Base-by-base conservation (phyloP, 192 early-diverging fungal genomes). In the Dispira simplex region DNA sequence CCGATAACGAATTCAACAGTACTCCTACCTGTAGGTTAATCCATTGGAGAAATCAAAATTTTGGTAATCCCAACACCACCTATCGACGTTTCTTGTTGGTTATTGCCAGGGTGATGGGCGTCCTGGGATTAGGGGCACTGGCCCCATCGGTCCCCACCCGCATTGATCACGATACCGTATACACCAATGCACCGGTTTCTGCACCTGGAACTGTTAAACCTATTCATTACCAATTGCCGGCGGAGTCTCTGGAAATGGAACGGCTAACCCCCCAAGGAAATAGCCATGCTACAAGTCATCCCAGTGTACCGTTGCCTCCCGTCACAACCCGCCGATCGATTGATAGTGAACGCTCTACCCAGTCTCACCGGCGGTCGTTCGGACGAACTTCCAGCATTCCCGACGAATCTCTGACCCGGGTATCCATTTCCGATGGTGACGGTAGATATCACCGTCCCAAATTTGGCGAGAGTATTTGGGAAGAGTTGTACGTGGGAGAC, bases 1-100 rank as follows among this genome's bases (percentile, higher is more conserved):
- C 90, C 12, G 95, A 97, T 66, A 68, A 78, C 14, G 80, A 83
- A 51, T 92, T 88, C 63, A 97, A 99, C 73, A 78, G 83, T 48
- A 80, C 86, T 14, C 69, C 65, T 27, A 78, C 80, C 21, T 80
- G 79, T 54, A 66, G 81, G 10, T 77, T 88, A 13, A 63, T 70
- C 63, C 75, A 83, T 64, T 78, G 80, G 75, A 71, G 73, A 57
- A 90, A 88, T 72, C 63, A 70, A 39, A 88, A 88, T 25, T 62
- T 62, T 39, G 59, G 59, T 45, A 39, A 44, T 20, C 18, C 14
- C 18, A 39, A 14, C n/a, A 18, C 43, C 11, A 8, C 20, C 59
- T 25, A 44, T 45, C 59, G 46, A 6, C 18, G 11, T 1, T 14
- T 45, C 44, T 32, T 13, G 44, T 39, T 62, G n/a, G 59, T 44